Base-by-base conservation (phyloP, 495 filamentous ascomycete species). In the Recurvomyces mirabilis region DNA sequence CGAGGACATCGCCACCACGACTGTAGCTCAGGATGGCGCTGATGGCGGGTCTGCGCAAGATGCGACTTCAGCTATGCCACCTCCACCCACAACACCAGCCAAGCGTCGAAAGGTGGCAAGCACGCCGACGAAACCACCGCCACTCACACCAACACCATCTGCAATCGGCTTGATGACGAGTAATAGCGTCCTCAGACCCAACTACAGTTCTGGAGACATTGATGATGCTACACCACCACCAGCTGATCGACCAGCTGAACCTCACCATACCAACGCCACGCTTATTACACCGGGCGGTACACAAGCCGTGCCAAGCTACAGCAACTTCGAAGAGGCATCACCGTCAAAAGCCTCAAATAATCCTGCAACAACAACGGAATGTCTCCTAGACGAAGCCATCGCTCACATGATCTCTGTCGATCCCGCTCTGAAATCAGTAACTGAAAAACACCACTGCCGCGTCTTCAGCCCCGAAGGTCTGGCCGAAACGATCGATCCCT, bases 401-500 rank as follows among this genome's bases (percentile, higher is more conserved):
- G 77, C 74, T 11, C 84, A 94, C 62, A 65, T 98, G 6, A 74
- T 89, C 54, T 71, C 69, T 17, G 72, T 82, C 13, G 89, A 94
- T 47, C 67, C 81, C 5, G 79, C 79, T 35, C 72, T 98, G 43
- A 71, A 74, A 56, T 65, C 73, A 0, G 64, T 95, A 11, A 77
- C 95, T 48, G 77, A 82, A 38, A 67, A 73, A 49, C 71, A 96
- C 56, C 78, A 68, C 38, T 98, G 91, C 58, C 58, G 65, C 28
- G 57, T 91, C 11, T 94, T 95, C 63, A 83, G 82, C 5, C 74
- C 86, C 2, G 79, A 82, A 39, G 88, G 87, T 0, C 64, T 98
- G 14, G 75, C 78, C 14, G 88, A 95, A 64, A 65, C 76, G 50
- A 72, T 94, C 49, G 83, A 96, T 60, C 89, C 91, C 3, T 98